Base-by-base conservation (phyloP, 768 basidiomycete genomes). In the Gyrodon lividus region DNA sequence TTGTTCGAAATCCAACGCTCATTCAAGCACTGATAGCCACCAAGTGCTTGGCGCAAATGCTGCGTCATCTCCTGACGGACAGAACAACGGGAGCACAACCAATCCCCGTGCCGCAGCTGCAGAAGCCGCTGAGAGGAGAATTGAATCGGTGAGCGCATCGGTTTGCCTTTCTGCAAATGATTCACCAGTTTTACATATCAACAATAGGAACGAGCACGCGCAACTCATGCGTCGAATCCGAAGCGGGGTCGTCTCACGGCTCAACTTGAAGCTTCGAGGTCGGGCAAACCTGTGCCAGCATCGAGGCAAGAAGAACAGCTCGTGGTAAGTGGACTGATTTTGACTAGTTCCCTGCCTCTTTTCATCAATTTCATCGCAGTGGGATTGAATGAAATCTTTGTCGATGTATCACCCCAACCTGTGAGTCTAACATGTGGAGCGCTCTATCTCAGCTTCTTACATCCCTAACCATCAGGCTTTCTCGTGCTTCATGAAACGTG, bases 121-220 rank as follows among this genome's bases (percentile, higher is more conserved):
- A 65, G 79, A 78, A 65, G 83, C 83, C 54, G 83, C 83, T 56
- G 83, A 83, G 65, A 77, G 77, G 59, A 74, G 83, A 56, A 55
- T 77, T 64, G 73, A 82, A 68, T 74, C 75, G 61, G 83, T 83
- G 59, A 70, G 81, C 70, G 47, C 52, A 51, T 44, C 28, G 19
- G 48, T 22, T 43, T 26, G 22, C 26, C 22, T 31, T 60, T 59
- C 58, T 48, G 51, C 48, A 50, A 50, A 48, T 17, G 57, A 63
- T 64, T 69, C 60, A 65, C 67, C 43, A 46, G 35, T 42, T 38
- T 40, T 51, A 33, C 34, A 40, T 44, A 40, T 52, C 38, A 45
- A 54, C 38, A 16, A 23, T 58, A 78, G 77, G 68, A 60, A 57
- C 74, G 70, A 63, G 61, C 66, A 61, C 72, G 77, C 58, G 77